Evolutionary conservation across 306 rosid genomes (phyloP), one percentile per base, ranked within the genome.

Genomic region (Rosa multiflora): DNA sequence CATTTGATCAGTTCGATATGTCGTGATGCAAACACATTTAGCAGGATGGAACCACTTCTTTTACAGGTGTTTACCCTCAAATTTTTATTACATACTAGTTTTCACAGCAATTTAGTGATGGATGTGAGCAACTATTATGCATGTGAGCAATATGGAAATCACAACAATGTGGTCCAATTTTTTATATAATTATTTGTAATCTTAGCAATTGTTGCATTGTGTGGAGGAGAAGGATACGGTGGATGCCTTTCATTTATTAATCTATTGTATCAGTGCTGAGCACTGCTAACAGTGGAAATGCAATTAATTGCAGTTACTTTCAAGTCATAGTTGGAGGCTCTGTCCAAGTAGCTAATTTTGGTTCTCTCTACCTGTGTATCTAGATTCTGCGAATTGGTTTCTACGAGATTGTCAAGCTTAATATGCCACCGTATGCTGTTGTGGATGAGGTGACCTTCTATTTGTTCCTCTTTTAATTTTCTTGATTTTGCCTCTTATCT

Each of bases 341-440:
- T 46, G 18, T 70, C 39, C 56, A 42, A 55, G 43, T 80, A 39
- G 55, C 40, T 35, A 46, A 48, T 53, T 73, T 71, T 74, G 55
- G 53, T 51, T 64, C 52, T 44, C 15, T 61, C 20, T 26, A 49
- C 74, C 39, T 76, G 67, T 80, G 55, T 81, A 61, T 83, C 83
- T 79, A 93, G 98, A 93, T 93, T 80, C 93, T 91, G 55, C 85
- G 97, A 73, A 88, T 93, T 75, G 93, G 97, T 83, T 86, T 74
- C 91, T 93, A 87, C 13, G 97, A 93, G 89, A 91, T 93, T 79
- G 75, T 93, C 76, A 91, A 93, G 87, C 86, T 93, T 72, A 87
- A 93, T 71, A 89, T 93, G 93, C 94, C 98, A 59, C 92, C 86
- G 67, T 93, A 93, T 85, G 97, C 94, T 78, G 98, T 91, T 76